A percentile compares a stretch with the other conserved stretches of the same genome.
Conservation (phyloP, 495 filamentous ascomycete species). For the Penicillium desertorum region DNA sequence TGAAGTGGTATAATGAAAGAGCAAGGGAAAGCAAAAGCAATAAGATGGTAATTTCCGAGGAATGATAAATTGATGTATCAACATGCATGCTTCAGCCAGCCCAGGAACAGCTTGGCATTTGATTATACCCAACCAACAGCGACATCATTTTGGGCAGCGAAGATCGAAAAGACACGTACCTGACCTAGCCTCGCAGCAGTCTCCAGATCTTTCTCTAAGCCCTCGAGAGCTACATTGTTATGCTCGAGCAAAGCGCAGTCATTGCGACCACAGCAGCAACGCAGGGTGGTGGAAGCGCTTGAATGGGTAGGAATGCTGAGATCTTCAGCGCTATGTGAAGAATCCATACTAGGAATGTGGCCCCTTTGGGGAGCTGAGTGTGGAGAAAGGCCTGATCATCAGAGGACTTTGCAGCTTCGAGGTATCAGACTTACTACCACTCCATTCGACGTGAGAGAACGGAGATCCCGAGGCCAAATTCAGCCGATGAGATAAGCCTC, state of each 20-base stretch:
- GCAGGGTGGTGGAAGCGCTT: constrained; percentile 31
- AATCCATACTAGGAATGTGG: constrained; percentile 37
- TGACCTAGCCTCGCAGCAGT: constrained; percentile 84
- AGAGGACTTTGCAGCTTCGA: constrained; percentile 7
- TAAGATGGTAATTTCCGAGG: neutral
- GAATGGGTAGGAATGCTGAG: constrained; percentile 44
- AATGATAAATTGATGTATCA: constrained; percentile 30
- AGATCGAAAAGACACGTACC: constrained; percentile 52
- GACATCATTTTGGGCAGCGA: neutral
- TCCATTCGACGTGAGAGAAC: constrained; percentile 1
- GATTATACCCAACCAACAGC: constrained; percentile 2
- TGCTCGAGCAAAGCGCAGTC: constrained; percentile 79
- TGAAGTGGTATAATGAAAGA: constrained; percentile 5
- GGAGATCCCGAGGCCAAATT: constrained; percentile 7
- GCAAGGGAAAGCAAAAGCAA: constrained; percentile 12
- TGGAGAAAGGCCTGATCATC: constrained; percentile 15
- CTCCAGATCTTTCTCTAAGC: constrained; percentile 80
- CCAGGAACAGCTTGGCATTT: constrained; percentile 1
- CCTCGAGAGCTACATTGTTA: constrained; percentile 73
- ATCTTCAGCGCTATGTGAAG: constrained; percentile 29
- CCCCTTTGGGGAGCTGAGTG: constrained; percentile 20
- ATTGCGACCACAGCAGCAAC: constrained; percentile 81
- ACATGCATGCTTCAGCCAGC: constrained; percentile 25
- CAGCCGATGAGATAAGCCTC: constrained; percentile 7
- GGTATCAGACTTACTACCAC: constrained; percentile 11